Conservation (phyloP, 2,329 filamentous ascomycete genomes). For the Byssothecium circinans region DNA sequence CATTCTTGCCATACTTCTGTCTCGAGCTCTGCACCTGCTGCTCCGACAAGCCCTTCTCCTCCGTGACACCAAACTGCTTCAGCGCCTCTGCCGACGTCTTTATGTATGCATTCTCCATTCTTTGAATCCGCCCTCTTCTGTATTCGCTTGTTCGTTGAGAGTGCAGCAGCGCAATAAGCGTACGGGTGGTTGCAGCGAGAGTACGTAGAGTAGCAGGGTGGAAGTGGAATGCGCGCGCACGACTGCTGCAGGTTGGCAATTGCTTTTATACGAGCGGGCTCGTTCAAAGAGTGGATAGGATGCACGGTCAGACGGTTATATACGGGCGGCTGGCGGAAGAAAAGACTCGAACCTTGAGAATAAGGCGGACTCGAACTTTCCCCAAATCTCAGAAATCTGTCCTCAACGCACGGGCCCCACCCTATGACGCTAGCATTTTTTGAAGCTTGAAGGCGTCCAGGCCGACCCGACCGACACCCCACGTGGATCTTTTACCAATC, state of each 20-base stretch:
- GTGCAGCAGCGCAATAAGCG: too few species aligned
- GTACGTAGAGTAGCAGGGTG: too few species aligned
- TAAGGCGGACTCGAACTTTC: background rate
- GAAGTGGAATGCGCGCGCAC: too few species aligned
- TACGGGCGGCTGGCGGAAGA: conserved; percentile 1
- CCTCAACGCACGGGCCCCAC: conserved; percentile 18
- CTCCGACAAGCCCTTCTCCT: conserved; percentile 54
- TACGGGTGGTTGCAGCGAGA: too few species aligned
- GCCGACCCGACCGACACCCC: background rate
- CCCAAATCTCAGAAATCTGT: conserved; percentile 26
- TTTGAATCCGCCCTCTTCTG: conserved; percentile 3
- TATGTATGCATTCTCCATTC: conserved; percentile 59
- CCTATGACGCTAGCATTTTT: conserved; percentile 1
- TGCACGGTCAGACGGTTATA: conserved; percentile 8
- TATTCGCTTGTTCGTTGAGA: too few species aligned
- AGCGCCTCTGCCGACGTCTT: conserved; percentile 54
- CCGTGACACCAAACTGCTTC: conserved; percentile 55
- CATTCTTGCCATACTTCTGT: conserved; percentile 58
- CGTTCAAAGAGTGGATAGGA: background rate
- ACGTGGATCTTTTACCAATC: background rate
- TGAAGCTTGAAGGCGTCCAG: background rate
- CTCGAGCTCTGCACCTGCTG: conserved; percentile 51
- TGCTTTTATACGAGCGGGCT: background rate
- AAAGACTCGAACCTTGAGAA: too few species aligned
- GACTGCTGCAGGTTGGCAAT: too few species aligned